Evolutionary conservation across 495 filamentous ascomycete genomes (phyloP).

Genomic region (Hypoxylon rickii): DNA sequence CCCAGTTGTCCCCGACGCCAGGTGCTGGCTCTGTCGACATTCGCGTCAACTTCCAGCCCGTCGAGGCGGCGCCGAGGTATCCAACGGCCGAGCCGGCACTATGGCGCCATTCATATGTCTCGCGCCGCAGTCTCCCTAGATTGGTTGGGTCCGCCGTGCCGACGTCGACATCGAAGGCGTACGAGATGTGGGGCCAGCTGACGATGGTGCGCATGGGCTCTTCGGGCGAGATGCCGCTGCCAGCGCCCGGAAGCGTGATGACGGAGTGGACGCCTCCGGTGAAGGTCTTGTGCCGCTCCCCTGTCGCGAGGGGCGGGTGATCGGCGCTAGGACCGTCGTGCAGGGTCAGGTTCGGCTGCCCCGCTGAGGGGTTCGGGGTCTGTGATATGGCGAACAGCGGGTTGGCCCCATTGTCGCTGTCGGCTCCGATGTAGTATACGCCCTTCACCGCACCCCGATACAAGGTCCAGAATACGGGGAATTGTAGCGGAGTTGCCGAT

Average conservation of each 20-base stretch:
- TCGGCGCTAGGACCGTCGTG: not conserved
- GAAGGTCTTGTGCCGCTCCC: not conserved
- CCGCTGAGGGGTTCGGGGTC: not conserved
- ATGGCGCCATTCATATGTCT: not conserved
- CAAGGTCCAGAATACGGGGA: not conserved
- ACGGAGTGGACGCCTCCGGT: not conserved
- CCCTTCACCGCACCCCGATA: not conserved
- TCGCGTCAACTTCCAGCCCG: not conserved
- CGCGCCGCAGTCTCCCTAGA: not conserved
- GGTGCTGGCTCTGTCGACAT: not conserved
- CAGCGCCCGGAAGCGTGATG: not conserved
- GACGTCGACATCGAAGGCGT: not conserved
- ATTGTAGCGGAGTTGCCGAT: not conserved
- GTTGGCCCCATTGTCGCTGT: not conserved
- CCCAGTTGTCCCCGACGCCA: not conserved
- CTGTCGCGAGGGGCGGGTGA: not conserved
- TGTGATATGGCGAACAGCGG: not conserved
- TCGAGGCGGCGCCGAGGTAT: not conserved
- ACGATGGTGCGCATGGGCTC: not conserved
- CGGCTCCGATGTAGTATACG: not conserved
- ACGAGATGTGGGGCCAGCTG: not conserved
- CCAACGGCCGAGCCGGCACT: not conserved
- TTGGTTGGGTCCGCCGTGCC: not conserved
- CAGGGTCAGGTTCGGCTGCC: not conserved
- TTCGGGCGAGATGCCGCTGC: not conserved